Percentiles rank a stretch among this genome's conserved stretches.
These are phyloP conservation scores for Aspergillus haitiensis DNA, from an alignment of 495 filamentous ascomycete species.

Conservation along the genomic window DNA sequence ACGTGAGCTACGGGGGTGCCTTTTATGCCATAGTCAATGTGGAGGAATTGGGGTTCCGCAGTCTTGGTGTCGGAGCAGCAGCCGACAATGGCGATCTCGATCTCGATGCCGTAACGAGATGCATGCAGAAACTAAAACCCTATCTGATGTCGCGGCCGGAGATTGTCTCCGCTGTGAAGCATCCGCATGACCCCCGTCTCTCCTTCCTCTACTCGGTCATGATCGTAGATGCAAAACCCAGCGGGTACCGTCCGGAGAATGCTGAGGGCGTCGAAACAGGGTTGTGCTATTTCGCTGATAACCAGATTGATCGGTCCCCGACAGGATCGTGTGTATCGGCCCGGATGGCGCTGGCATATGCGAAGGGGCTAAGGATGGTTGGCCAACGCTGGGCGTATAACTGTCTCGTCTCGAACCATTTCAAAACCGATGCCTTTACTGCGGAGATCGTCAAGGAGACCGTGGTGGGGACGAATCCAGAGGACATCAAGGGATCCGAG, in stretches of 20 bases:
- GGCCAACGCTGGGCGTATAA: constrained; percentile 30
- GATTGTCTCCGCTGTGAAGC: constrained; percentile 17
- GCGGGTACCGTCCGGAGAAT: constrained; percentile 13
- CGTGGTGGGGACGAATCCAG: background rate
- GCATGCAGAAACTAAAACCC: constrained; percentile 21
- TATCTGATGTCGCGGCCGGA: constrained; percentile 22
- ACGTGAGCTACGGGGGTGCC: constrained; percentile 31
- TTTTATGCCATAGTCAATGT: constrained; percentile 29
- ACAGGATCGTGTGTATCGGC: constrained; percentile 30
- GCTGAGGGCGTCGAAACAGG: constrained; percentile 25
- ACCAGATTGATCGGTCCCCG: constrained; percentile 31
- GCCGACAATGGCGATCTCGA: constrained; percentile 19
- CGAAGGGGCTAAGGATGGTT: constrained; percentile 16
- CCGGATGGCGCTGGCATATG: constrained; percentile 25
- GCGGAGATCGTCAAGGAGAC: constrained; percentile 19
- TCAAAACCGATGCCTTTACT: constrained; percentile 19
- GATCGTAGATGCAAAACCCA: constrained; percentile 21
- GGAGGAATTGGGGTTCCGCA: constrained; percentile 23
- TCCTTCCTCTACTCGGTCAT: constrained; percentile 32
- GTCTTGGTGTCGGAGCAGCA: too few species aligned
- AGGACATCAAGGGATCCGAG: background rate
- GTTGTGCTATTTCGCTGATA: constrained; percentile 28
- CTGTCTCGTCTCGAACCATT: constrained; percentile 31
- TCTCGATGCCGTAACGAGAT: constrained; percentile 16
- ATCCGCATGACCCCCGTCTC: constrained; percentile 22